A percentile compares a stretch with the other conserved stretches of the same genome.
Conservation (phyloP, 495 filamentous ascomycete species). For the Aspergillus incahuasiensis region DNA sequence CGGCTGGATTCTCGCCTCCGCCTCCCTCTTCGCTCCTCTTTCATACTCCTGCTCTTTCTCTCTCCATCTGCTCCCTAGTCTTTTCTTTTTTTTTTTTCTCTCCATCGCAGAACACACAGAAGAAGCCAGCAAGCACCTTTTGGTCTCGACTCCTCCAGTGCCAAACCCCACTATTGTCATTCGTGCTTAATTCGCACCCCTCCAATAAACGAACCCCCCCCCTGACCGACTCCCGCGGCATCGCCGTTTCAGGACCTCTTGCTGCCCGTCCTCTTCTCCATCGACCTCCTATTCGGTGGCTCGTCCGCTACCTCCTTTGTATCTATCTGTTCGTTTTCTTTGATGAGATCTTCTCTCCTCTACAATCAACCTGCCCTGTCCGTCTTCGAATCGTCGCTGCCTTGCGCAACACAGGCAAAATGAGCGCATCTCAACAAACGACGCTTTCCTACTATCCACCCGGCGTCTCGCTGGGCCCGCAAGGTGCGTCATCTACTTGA, state of each 20-base stretch:
- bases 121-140: neutral
- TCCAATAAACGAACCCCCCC: constrained; percentile 11
- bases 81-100: constrained; percentile 1
- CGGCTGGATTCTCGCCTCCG: constrained; percentile 6
- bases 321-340: constrained; percentile 4
- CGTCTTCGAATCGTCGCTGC: constrained; percentile 18
- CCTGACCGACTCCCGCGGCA: constrained; percentile 20
- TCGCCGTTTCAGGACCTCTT: constrained; percentile 23
- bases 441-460: constrained; percentile 31
- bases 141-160: constrained; percentile 1
- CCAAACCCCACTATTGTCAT: constrained; percentile 1
- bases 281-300: constrained; percentile 6
- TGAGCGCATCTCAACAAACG: constrained; percentile 37
- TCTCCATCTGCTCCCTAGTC: constrained; percentile 5
- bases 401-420: constrained; percentile 22
- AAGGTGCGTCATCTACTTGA: constrained; percentile 35
- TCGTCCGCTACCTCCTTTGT: constrained; percentile 6
- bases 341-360: constrained; percentile 3
- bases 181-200: constrained; percentile 14
- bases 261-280: constrained; percentile 2
- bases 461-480: constrained; percentile 34
- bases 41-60: neutral
- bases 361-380: constrained; percentile 13
- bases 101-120: constrained; percentile 4
- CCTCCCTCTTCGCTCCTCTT: neutral